These are phyloP conservation scores for Mentha longifolia DNA, from an alignment of 257 asterid genomes.

Conservation along the genomic window DNA sequence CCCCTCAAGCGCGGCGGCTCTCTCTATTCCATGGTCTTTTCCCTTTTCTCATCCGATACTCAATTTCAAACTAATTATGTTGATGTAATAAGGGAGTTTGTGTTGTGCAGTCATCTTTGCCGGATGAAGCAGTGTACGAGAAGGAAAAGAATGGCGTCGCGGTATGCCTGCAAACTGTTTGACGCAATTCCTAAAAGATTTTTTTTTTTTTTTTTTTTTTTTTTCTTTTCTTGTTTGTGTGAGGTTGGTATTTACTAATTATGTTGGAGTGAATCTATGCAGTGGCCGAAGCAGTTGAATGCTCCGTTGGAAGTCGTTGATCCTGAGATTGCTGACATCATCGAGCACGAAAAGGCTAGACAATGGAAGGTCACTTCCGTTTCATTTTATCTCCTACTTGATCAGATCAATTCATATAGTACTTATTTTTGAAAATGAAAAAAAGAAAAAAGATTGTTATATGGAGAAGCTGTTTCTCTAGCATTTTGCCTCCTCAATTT, in stretches of 20 bases:
- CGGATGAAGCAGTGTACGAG: conserved; percentile 77
- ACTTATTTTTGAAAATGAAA: no score
- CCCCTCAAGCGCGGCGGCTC: conserved; percentile 73
- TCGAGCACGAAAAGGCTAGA: conserved; percentile 88
- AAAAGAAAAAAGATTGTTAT: not conserved
- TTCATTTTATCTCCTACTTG: not conserved
- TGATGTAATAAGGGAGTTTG: not conserved
- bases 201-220: not conserved
- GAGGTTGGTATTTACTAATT: conserved; percentile 11
- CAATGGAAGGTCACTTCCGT: conserved; percentile 83
- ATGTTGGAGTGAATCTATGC: conserved; percentile 27
- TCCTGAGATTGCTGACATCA: conserved; percentile 84
- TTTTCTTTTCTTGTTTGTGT: not conserved
- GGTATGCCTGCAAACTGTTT: conserved; percentile 52
- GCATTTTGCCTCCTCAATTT: conserved; percentile 5
- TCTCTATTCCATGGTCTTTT: conserved; percentile 68
- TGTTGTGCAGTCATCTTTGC: conserved; percentile 65
- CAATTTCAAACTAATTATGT: not conserved
- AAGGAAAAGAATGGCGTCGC: conserved; percentile 71
- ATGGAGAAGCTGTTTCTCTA: no score
- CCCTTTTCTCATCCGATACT: not conserved
- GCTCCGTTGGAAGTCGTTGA: conserved; percentile 73
- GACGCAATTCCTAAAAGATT: conserved; percentile 9
- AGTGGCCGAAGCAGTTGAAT: conserved; percentile 90
- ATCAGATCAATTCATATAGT: not conserved